Percentiles rank a stretch among this genome's conserved stretches.
phyloP scores from a whole-genome alignment of 441 rosid species.

The Capsella rubella region DNA sequence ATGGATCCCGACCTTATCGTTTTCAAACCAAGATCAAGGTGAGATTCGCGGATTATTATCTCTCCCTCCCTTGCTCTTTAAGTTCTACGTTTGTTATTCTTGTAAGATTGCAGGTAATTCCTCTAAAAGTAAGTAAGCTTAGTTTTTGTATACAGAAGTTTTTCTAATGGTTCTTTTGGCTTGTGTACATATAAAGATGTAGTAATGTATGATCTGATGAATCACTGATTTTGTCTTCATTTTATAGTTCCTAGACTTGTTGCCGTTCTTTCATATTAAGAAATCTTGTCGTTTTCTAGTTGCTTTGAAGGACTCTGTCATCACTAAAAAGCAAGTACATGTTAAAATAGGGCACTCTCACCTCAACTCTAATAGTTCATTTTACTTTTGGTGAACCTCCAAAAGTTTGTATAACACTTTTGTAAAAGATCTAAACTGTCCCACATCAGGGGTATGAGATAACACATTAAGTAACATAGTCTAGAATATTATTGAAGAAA shows the following conservation, averaged over 20 bases:
- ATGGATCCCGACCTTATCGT: conserved; percentile 39
- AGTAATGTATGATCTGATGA: conserved; percentile 32
- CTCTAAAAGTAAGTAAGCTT: conserved; percentile 39
- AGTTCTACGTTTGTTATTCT: conserved; percentile 25
- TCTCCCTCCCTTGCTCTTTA: background rate
- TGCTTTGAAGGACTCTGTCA: background rate
- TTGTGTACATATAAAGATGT: conserved; percentile 47
- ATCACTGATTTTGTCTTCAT: conserved; percentile 33
- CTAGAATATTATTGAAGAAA: no score
- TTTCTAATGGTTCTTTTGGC: conserved; percentile 41
- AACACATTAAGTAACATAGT: no score
- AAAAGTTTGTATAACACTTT: background rate
- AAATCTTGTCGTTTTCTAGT: conserved; percentile 23
- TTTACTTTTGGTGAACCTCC: conserved; percentile 5
- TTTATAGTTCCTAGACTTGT: conserved; percentile 26
- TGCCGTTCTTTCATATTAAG: conserved; percentile 7
- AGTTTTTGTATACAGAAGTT: conserved; percentile 42
- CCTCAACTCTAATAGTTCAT: background rate
- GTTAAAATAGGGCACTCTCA: conserved; percentile 12
- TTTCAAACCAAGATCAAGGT: conserved; percentile 46
- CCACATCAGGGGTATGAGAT: background rate
- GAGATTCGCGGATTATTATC: conserved; percentile 21
- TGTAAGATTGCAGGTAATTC: conserved; percentile 32
- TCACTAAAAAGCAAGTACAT: background rate
- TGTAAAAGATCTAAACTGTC: background rate